A percentile compares a stretch with the other conserved stretches of the same genome.
phyloP scores from a whole-genome alignment of 2,329 filamentous ascomycete genomes.

The Periconia macrospinosa region DNA sequence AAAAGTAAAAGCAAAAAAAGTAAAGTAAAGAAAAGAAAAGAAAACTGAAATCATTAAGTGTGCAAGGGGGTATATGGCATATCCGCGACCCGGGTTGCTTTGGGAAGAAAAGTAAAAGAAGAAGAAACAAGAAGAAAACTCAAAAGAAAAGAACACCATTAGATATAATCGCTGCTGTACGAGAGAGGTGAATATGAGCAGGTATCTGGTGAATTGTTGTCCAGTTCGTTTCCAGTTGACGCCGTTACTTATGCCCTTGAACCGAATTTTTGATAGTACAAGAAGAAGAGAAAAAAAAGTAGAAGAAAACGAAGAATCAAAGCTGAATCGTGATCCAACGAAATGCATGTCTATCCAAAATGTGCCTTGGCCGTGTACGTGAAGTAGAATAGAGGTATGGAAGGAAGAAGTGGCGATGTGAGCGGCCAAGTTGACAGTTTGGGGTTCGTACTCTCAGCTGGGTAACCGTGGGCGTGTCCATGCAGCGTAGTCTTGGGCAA shows the following conservation, averaged over 20 bases:
- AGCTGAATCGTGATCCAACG: background rate
- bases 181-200: background rate
- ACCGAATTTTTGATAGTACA: background rate
- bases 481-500: slow-evolving; percentile 18
- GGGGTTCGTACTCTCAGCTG: background rate
- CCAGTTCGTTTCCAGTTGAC: background rate
- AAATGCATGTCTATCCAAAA: slow-evolving; percentile 4
- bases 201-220: background rate
- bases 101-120: too few species aligned
- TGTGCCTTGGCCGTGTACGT: background rate
- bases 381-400: background rate
- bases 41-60: background rate
- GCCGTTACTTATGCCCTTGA: background rate
- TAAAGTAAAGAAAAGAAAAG: too few species aligned
- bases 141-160: too few species aligned
- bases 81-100: background rate
- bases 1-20: too few species aligned
- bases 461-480: slow-evolving; percentile 10
- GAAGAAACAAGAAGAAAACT: too few species aligned
- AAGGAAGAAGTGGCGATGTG: background rate
- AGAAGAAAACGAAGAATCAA: background rate
- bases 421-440: background rate
- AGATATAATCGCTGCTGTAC: too few species aligned
- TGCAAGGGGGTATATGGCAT: background rate
- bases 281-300: background rate